Evolutionary conservation across 805 yeast species (phyloP), one percentile per base, ranked within the genome.

Genomic region (Pichia eremophila): DNA sequence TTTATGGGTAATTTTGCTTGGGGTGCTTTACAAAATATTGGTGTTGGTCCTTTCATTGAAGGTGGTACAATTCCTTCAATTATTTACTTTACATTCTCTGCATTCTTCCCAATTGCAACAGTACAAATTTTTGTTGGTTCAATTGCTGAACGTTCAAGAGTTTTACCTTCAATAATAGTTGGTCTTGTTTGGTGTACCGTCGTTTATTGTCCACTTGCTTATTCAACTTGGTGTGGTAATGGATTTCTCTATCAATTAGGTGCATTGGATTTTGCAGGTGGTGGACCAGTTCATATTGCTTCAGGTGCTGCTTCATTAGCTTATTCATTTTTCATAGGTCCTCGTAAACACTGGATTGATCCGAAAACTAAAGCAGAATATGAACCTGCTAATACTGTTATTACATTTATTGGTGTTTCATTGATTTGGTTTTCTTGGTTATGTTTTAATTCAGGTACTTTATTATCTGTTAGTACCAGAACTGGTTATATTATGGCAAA

Each of bases 61-160:
- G 78, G 77, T 29, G 75, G 72, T 19, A 63, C 74, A 5, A 69
- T 73, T 46, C 79, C 79, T 8, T 68, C 77, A 3, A 69, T 74
- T 32, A 63, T 71, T 38, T 65, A 69, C 46, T 72, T 70, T 48
- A 62, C 70, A 35, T 72, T 72, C 57, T 69, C 72, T 37, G 70
- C 61, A 11, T 72, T 69, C 48, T 71, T 66, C 60, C 74, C 78
- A 9, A 62, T 75, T 39, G 77, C 78, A 11, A 71, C 75, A 14
- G 72, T 68, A 22, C 76, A 72, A 50, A 72, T 72, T 62, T 72
- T 72, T 51, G 61, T 70, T 18, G 77, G 75, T 36, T 63, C 73
- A 22, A 66, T 68, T 44, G 72, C 72, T 34, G 77, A 72, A 57
- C 60, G 77, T 53, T 68, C 74, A 18, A 57, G 71, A 41, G 46